A percentile compares a stretch with the other conserved stretches of the same genome.
Conservation (phyloP, 441 rosid species). For the Metrosideros polymorpha region DNA sequence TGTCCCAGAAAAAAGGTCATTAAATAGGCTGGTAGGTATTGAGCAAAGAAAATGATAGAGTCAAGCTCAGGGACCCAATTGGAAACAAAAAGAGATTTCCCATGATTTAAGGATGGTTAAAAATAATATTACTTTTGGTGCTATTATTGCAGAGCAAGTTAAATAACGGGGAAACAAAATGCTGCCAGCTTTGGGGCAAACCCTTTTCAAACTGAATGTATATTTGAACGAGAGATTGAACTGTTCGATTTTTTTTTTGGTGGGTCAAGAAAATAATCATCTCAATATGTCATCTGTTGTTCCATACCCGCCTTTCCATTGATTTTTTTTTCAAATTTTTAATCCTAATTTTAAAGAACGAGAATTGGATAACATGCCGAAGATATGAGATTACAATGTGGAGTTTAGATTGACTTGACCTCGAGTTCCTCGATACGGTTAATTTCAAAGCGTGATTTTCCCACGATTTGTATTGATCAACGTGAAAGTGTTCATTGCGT, state of each 20-base stretch:
- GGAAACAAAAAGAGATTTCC: neutral
- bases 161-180: neutral
- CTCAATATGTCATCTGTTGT: neutral
- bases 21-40: neutral
- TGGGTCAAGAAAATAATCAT: neutral
- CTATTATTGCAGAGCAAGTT: neutral
- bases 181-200: neutral
- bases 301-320: neutral
- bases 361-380: too few relatives aligned
- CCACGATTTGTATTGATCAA: neutral
- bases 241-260: neutral
- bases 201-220: neutral
- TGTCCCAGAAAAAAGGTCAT: neutral
- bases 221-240: neutral
- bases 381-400: neutral
- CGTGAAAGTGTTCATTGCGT: neutral
- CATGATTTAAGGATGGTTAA: neutral
- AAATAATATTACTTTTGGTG: neutral
- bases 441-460: neutral
- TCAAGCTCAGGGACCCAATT: neutral
- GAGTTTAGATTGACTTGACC: neutral
- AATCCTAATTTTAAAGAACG: neutral
- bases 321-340: neutral
- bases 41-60: neutral
- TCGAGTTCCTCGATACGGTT: fast-evolving